Base-by-base conservation (phyloP, 148 eudicot genomes). In the Oxyria digyna region DNA sequence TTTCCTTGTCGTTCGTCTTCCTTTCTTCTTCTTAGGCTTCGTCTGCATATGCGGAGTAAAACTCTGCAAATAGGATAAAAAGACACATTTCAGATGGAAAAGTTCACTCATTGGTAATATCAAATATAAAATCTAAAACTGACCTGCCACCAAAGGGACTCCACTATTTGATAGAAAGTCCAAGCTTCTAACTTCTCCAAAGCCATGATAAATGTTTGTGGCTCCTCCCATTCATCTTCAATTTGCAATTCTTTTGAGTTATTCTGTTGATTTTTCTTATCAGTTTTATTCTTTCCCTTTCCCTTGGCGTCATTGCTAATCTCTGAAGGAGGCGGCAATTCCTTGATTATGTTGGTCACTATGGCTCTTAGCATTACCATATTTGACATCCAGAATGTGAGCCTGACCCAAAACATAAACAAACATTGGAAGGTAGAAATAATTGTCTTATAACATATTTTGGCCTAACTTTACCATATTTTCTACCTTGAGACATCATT, bases 71-170 rank as follows among this genome's bases (percentile, higher is more conserved):
- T 15, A 48, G 31, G 3, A 33, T n/a, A 69, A 4, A 45, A 50
- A 6, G 13, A 35, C 5, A 49, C 14, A 6, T 21, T 35, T 52
- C 31, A 32, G 5, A 46, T 12, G 48, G 15, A 43, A 0, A 43
- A 43, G n/a, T n/a, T n/a, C n/a, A n/a, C n/a, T n/a, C n/a, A n/a
- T n/a, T n/a, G n/a, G n/a, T n/a, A n/a, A 8, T 20, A 42, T 6
- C 5, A 29, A 29, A 26, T 20, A 0, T 18, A 6, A 17, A 32
- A 32, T 8, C 14, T 0, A 69, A 17, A 69, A 29, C 68, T 42
- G 64, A 92, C 98, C 98, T 93, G 98, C 98, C 98, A 93, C 98
- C 98, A 93, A 35, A 90, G 76, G 23, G 91, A 91, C 82, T 93
- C 95, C 18, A 88, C 80, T 63, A 90, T 86, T 41, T 86, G 82